Evolutionary conservation across 441 rosid species (phyloP).

Genomic region (Adansonia rubrostipa): DNA sequence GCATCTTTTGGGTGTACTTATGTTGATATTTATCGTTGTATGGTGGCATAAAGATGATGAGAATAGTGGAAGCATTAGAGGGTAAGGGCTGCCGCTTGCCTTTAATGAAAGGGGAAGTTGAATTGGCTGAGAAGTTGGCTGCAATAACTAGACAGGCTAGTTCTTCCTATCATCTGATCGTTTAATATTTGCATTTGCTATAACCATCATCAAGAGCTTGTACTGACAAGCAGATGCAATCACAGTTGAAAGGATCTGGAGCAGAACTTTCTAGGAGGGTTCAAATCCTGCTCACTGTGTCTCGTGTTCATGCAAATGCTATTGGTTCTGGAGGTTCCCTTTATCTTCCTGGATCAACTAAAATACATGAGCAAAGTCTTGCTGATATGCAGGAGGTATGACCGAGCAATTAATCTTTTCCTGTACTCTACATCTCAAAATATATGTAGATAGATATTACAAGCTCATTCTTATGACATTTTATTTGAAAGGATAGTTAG

Average conservation of each 20-base stretch:
- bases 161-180: slow-evolving; percentile 17
- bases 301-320: slow-evolving; percentile 78
- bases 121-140: slow-evolving; percentile 85
- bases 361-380: slow-evolving; percentile 94
- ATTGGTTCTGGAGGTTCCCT: slow-evolving; percentile 64
- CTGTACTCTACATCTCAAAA: neutral
- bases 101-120: slow-evolving; percentile 85
- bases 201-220: slow-evolving; percentile 15
- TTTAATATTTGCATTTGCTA: slow-evolving; percentile 8
- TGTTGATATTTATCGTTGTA: slow-evolving; percentile 27
- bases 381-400: slow-evolving; percentile 97
- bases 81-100: slow-evolving; percentile 88
- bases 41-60: slow-evolving; percentile 66
- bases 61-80: slow-evolving; percentile 91
- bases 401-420: neutral
- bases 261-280: slow-evolving; percentile 97
- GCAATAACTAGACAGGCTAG: slow-evolving; percentile 79
- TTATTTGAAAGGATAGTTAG: slow-evolving; percentile 11
- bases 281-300: slow-evolving; percentile 69
- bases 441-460: neutral
- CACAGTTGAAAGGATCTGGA: slow-evolving; percentile 95
- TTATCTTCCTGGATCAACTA: slow-evolving; percentile 93
- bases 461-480: neutral
- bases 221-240: slow-evolving; percentile 31
- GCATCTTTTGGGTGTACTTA: slow-evolving; percentile 21